Evolutionary conservation across 345 rosid species (phyloP).

Genomic region (Firmiana major): DNA sequence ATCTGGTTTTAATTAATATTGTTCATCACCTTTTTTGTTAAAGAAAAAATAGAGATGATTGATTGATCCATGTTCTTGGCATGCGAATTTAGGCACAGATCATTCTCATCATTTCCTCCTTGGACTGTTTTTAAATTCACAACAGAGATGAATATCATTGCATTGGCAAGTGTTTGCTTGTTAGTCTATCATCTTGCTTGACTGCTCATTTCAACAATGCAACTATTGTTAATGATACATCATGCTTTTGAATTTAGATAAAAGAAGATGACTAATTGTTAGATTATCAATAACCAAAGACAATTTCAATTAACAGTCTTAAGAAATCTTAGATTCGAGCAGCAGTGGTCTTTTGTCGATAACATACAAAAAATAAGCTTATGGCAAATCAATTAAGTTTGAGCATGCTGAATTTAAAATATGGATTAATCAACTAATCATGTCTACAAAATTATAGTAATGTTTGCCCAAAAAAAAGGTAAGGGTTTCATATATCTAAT

Average conservation of each 20-base stretch:
- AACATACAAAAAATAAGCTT: no score
- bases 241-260: background rate
- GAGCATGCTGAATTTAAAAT: background rate
- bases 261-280: background rate
- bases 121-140: background rate
- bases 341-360: no score
- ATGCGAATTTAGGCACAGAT: conserved; percentile 1
- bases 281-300: background rate
- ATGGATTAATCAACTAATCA: background rate
- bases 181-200: conserved; percentile 4
- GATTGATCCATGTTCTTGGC: conserved; percentile 9
- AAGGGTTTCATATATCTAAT: background rate
- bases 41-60: background rate
- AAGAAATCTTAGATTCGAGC: no score
- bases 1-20: background rate
- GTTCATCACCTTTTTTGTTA: background rate
- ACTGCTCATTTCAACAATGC: background rate
- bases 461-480: background rate
- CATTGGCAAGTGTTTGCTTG: background rate
- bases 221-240: background rate
- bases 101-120: background rate
- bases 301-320: background rate
- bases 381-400: no score
- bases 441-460: background rate
- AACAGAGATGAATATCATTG: conserved; percentile 6